These are phyloP conservation scores for Blastobotrys illinoisensis DNA, from an alignment of 1,139 yeast genomes.

Conservation along the genomic window DNA sequence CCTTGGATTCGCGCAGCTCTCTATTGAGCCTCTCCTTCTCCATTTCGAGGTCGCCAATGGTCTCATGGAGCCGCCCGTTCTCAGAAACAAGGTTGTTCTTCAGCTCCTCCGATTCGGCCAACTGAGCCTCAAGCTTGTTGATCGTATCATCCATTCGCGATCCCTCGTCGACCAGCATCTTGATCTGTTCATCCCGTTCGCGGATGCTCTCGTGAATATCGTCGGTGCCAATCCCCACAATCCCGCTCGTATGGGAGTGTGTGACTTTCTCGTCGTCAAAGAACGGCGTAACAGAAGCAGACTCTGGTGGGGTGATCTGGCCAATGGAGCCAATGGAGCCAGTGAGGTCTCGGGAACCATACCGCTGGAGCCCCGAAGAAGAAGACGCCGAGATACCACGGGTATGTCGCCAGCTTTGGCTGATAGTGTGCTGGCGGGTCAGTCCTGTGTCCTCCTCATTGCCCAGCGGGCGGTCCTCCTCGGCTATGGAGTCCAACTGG, in stretches of 20 bases:
- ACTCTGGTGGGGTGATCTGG: slow-evolving; percentile 15
- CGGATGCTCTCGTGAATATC: slow-evolving; percentile 15
- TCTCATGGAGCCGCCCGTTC: slow-evolving; percentile 28
- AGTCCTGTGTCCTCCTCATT: slow-evolving; percentile 7
- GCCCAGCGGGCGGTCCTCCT: slow-evolving; percentile 15
- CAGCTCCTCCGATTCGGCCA: slow-evolving; percentile 27
- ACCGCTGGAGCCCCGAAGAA: neutral
- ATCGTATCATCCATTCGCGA: slow-evolving; percentile 28
- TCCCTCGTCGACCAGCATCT: slow-evolving; percentile 27
- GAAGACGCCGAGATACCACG: neutral
- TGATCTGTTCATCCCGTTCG: slow-evolving; percentile 30
- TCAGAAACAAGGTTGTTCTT: slow-evolving; percentile 31
- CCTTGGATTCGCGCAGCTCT: neutral
- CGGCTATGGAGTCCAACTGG: slow-evolving; percentile 15
- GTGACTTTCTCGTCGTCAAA: neutral
- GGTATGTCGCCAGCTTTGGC: neutral
- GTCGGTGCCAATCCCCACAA: slow-evolving; percentile 2
- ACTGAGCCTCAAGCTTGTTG: slow-evolving; percentile 26
- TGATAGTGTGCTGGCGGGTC: neutral
- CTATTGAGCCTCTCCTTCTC: slow-evolving; percentile 2
- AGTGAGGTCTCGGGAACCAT: neutral
- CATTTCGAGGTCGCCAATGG: slow-evolving; percentile 27
- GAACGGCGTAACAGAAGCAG: neutral
- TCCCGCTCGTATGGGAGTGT: neutral
- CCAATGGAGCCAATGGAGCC: slow-evolving; percentile 2